Evolutionary conservation across 306 rosid species (phyloP).

Genomic region (Albizia julibrissin): DNA sequence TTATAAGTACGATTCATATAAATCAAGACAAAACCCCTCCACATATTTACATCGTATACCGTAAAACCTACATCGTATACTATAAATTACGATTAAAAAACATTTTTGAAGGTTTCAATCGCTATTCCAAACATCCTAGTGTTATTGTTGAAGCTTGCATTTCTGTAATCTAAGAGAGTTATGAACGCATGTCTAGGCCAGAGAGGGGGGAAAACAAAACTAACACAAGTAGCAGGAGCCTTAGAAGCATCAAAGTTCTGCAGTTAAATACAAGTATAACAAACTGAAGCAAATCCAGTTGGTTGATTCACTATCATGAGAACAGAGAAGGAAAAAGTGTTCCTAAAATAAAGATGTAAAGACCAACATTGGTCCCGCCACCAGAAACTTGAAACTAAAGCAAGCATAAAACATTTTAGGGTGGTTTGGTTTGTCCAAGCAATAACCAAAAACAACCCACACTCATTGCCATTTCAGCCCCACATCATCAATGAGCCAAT

Average conservation of each 20-base stretch:
- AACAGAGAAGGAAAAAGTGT: background rate
- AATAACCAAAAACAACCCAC: background rate
- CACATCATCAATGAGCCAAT: slow-evolving; percentile 12
- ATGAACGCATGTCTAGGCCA: background rate
- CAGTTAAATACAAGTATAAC: background rate
- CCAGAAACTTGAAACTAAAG: slow-evolving; percentile 33
- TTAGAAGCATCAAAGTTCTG: background rate
- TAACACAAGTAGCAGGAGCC: background rate
- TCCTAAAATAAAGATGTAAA: background rate
- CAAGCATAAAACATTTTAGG: background rate
- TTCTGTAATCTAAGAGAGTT: background rate
- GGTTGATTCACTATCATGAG: background rate
- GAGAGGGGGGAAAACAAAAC: background rate
- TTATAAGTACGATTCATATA: no score
- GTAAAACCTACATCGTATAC: no score
- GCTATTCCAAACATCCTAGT: no score
- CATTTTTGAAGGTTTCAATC: no score
- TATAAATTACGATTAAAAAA: no score
- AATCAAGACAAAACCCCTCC: no score
- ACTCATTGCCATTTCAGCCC: background rate
- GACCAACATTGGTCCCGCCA: slow-evolving; percentile 18
- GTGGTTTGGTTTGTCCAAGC: background rate
- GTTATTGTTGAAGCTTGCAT: background rate
- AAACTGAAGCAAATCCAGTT: background rate
- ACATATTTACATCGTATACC: no score